Evolutionary conservation across 2,329 filamentous ascomycete genomes (phyloP), one percentile per base, ranked within the genome.

Genomic region (Aspergillus brunneoviolaceus): DNA sequence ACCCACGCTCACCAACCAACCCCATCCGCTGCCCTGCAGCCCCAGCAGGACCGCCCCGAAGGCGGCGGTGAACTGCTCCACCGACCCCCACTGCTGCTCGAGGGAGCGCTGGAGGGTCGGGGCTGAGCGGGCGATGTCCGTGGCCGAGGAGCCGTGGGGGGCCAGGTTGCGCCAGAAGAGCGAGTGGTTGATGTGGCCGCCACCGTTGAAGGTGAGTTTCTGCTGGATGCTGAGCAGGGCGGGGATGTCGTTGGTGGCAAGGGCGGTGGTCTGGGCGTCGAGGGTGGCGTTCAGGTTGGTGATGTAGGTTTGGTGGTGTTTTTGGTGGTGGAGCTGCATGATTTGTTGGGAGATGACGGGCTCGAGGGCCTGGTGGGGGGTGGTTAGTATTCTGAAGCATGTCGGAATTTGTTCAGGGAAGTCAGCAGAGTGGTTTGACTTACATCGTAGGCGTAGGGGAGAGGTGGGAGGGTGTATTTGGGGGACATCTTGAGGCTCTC

Each of bases 311-410:
- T 94, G 88, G 81, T 96, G 92, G 82, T 96, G 92, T 80, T 94
- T 96, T 79, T 85, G 86, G 85, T 96, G 90, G 82, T 96, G 92
- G 33, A 96, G 86, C 81, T 96, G 89, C 92, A 96, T 96, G 81
- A 96, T 96, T 79, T 94, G 86, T 74, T 88, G 87, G 47, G 89
- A 92, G 82, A 96, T 84, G 75, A 82, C 74, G 67, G 84, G 85
- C 80, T 97, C 94, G 69, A 97, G 91, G 50, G 92, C 94, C 81
- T 69, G 82, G 77, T 19, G 19, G 19, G 19, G 19, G 19, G 19
- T 19, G 19, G 19, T 19, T 19, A 19, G 19, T 19, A 19, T 19
- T 23, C 23, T 47, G 35, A 4, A 10, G 11, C 33, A 16, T 23
- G 23, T 23, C 4, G 23, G 23, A 1, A 23, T 23, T 23, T 23